phyloP scores from a whole-genome alignment of 352 stramenopile genomes.

The Phytophthora tubulina region DNA sequence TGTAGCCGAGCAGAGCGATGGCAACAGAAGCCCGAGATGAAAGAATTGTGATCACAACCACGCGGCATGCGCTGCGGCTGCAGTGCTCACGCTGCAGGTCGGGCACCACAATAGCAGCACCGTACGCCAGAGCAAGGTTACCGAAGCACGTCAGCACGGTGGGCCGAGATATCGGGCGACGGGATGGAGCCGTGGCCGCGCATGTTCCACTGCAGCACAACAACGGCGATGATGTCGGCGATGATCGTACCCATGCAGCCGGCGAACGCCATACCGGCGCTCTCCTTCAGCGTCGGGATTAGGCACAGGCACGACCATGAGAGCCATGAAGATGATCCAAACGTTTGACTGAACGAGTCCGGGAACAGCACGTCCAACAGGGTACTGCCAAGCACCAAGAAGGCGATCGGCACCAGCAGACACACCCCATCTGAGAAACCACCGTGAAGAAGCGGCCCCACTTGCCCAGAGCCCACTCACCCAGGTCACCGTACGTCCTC shows the following conservation, averaged over 20 bases:
- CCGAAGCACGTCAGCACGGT: constrained; percentile 1
- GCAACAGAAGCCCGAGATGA: constrained; percentile 1
- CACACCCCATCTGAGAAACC: constrained; percentile 54
- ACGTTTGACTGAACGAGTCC: too few relatives aligned
- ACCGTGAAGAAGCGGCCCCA: constrained; percentile 50
- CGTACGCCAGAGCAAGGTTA: background rate
- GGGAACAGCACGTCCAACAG: too few relatives aligned
- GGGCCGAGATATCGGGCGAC: background rate
- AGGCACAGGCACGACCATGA: constrained; percentile 23
- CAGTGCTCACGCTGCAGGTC: constrained; percentile 53
- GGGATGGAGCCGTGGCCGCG: background rate
- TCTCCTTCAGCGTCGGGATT: constrained; percentile 45
- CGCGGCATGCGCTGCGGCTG: constrained; percentile 56
- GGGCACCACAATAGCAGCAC: constrained; percentile 1
- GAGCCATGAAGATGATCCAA: too few relatives aligned
- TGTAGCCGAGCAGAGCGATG: background rate
- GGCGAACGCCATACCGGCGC: background rate
- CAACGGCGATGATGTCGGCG: background rate
- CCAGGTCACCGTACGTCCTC: constrained; percentile 54
- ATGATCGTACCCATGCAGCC: background rate
- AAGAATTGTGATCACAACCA: background rate
- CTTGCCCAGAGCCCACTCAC: constrained; percentile 47
- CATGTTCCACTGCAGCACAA: constrained; percentile 1
- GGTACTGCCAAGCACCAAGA: constrained; percentile 36
- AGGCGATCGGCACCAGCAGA: constrained; percentile 50